Base-by-base conservation (phyloP, 2,329 filamentous ascomycete genomes). In the Monilinia aucupariae region DNA sequence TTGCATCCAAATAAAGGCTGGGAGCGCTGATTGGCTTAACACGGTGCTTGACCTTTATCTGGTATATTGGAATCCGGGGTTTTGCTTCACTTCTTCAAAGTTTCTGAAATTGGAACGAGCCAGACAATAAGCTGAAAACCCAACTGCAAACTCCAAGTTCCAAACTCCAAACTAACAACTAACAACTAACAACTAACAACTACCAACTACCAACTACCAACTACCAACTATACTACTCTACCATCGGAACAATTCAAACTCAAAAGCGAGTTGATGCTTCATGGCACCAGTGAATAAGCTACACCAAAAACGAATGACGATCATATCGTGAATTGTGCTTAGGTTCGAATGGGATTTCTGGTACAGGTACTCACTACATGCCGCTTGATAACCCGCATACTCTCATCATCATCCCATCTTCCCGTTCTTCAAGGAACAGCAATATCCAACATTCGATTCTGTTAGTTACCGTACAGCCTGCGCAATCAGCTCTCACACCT, bases 21-120 rank as follows among this genome's bases (percentile, higher is more conserved):
- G 53, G 37, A 27, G 37, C 39, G 53, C 25, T 20, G 9, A 55
- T 55, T 55, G 39, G 53, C 39, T 43, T 22, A 12, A 48, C 34
- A 54, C 34, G 10, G 34, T 7, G 17, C 39, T n/a, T n/a, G n/a
- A n/a, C n/a, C n/a, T n/a, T n/a, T n/a, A n/a, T n/a, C n/a, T n/a
- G n/a, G n/a, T n/a, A 45, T 45, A 10, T 56, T 34, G 54, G 47
- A 56, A 56, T 56, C 54, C 54, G 54, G 54, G 54, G 54, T 47
- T 56, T 34, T 47, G 27, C 53, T 56, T 47, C 27, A 56, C 22
- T 47, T 20, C 53, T 56, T 47, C 27, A 56, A 56, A 56, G 27
- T 34, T 54, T 45, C 39, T 45, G 53, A 43, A 45, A 45, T 45
- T 34, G 9, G 39, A 47, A 34, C 41, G 20, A 45, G 25, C 30